Evolutionary conservation across 768 basidiomycete species (phyloP).

Genomic region (Tephrocybe sp.): DNA sequence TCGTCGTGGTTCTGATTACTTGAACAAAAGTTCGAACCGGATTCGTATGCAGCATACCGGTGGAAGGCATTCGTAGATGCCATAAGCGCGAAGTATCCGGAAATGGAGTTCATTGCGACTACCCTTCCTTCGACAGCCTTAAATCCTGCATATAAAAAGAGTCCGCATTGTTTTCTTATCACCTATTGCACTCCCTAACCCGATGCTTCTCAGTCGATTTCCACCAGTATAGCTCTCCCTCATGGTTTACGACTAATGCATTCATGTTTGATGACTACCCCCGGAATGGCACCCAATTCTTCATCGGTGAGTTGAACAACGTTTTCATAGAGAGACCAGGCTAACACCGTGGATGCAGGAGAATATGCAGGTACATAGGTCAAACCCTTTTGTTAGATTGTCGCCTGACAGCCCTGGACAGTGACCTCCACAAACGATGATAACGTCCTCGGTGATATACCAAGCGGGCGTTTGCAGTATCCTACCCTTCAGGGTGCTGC

Average conservation of each 20-base stretch:
- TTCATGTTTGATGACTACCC: conserved; percentile 52
- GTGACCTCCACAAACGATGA: conserved; percentile 31
- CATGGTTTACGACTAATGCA: conserved; percentile 42
- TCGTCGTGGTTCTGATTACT: background rate
- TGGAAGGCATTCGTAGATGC: conserved; percentile 9
- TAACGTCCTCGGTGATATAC: conserved; percentile 25
- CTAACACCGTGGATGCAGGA: conserved; percentile 13
- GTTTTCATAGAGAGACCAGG: background rate
- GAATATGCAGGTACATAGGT: conserved; percentile 50
- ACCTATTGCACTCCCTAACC: background rate
- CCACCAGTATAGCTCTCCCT: conserved; percentile 49
- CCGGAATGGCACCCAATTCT: conserved; percentile 52
- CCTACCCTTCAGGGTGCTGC: conserved; percentile 35
- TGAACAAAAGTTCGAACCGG: conserved; percentile 5
- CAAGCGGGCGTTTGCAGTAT: conserved; percentile 25
- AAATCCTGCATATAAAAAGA: conserved; percentile 40
- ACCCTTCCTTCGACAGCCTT: conserved; percentile 35
- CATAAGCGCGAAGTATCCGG: conserved; percentile 6
- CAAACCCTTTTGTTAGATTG: conserved; percentile 30
- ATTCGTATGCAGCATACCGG: conserved; percentile 6
- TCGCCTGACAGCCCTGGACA: conserved; percentile 2
- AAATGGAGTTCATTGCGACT: conserved; percentile 8
- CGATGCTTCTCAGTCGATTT: conserved; percentile 39
- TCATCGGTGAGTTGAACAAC: conserved; percentile 33
- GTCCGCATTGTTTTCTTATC: conserved; percentile 9